Conservation (phyloP, 805 yeast genomes). For the Hanseniaspora jakobsenii region DNA sequence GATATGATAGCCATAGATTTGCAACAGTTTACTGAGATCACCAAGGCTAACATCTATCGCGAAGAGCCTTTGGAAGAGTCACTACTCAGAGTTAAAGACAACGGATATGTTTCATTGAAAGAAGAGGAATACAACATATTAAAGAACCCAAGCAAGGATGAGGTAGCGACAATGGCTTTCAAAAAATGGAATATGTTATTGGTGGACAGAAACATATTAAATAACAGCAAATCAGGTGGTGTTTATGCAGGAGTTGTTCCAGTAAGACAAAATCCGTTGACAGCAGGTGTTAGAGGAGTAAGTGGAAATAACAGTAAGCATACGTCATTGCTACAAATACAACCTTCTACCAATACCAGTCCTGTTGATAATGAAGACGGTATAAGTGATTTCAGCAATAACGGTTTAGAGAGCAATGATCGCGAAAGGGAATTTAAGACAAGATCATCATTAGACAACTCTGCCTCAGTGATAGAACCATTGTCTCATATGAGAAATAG, state of each 20-base stretch:
- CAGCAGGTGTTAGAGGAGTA: conserved; percentile 1
- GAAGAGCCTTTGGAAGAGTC: conserved; percentile 19
- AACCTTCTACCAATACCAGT: neutral
- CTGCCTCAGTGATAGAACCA: conserved; percentile 8
- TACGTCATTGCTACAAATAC: conserved; percentile 11
- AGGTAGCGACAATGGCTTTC: conserved; percentile 14
- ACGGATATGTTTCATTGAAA: conserved; percentile 30
- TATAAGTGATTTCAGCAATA: neutral
- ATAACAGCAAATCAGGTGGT: neutral
- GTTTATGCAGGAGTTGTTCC: neutral
- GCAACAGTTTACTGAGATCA: conserved; percentile 16
- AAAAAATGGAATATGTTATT: conserved; percentile 15
- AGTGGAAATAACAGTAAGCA: conserved; percentile 3
- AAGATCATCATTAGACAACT: neutral
- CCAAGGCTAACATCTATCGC: conserved; percentile 15
- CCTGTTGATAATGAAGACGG: neutral
- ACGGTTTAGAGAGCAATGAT: neutral
- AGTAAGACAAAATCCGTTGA: too few relatives aligned
- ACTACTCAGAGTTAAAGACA: conserved; percentile 24
- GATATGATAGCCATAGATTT: conserved; percentile 19
- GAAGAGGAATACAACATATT: conserved; percentile 24
- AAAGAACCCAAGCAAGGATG: conserved; percentile 3
- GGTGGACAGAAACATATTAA: conserved; percentile 6
- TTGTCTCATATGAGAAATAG: conserved; percentile 8
- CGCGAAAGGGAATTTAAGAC: neutral